Percentiles rank a stretch among this genome's conserved stretches.
phyloP scores from a whole-genome alignment of 495 filamentous ascomycete genomes.

The Neurospora cerealis region DNA sequence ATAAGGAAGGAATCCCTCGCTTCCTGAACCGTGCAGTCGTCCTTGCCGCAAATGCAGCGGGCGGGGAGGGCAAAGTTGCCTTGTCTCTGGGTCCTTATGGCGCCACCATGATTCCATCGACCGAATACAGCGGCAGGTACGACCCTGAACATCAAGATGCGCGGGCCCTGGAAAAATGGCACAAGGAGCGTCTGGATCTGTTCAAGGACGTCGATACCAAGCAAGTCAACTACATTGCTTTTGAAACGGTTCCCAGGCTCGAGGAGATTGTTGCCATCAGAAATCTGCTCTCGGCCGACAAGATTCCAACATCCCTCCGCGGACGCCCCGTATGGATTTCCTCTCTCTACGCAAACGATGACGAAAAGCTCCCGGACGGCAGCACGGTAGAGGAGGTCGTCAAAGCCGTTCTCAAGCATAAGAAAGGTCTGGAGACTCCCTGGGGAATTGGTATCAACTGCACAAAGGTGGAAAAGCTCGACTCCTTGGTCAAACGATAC shows the following conservation, averaged over 20 bases:
- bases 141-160: constrained; percentile 33
- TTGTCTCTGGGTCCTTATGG: constrained; percentile 56
- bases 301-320: neutral
- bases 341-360: constrained; percentile 47
- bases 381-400: constrained; percentile 36
- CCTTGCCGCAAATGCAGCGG: constrained; percentile 26
- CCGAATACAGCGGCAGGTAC: constrained; percentile 56
- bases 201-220: constrained; percentile 24
- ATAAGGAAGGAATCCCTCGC: constrained; percentile 9
- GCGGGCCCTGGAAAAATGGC: constrained; percentile 42
- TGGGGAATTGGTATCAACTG: constrained; percentile 62
- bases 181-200: constrained; percentile 39
- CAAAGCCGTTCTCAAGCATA: constrained; percentile 26
- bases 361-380: constrained; percentile 35
- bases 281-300: constrained; percentile 14
- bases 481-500: constrained; percentile 35
- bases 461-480: constrained; percentile 47
- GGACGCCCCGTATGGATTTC: constrained; percentile 47
- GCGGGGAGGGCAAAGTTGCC: constrained; percentile 24
- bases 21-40: constrained; percentile 26
- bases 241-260: constrained; percentile 51
- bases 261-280: constrained; percentile 53
- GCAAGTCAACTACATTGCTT: constrained; percentile 46
- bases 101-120: constrained; percentile 50
- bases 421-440: constrained; percentile 22